Percentiles rank a stretch among this genome's conserved stretches.
Conservation (phyloP, 1,139 yeast species). For the Sugiyamaella japonica region DNA sequence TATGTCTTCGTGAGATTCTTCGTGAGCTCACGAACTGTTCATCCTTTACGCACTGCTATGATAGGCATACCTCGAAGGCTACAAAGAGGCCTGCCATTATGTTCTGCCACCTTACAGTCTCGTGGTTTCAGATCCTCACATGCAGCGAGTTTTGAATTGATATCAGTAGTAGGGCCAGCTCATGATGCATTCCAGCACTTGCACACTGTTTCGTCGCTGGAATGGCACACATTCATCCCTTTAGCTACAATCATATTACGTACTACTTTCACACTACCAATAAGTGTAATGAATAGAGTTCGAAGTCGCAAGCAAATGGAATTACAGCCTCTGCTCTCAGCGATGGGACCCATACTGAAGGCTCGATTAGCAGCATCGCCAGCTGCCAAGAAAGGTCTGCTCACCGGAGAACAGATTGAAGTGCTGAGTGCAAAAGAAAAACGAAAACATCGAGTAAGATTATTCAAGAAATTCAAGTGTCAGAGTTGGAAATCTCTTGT, state of each 20-base stretch:
- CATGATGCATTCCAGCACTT: slow-evolving; percentile 31
- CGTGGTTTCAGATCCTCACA: slow-evolving; percentile 22
- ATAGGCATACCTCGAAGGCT: neutral
- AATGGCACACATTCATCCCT: slow-evolving; percentile 87
- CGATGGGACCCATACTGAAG: slow-evolving; percentile 73
- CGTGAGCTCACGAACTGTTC: too few relatives aligned
- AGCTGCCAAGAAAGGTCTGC: slow-evolving; percentile 45
- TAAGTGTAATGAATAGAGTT: slow-evolving; percentile 69
- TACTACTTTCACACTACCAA: slow-evolving; percentile 68
- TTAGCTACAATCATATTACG: slow-evolving; percentile 66
- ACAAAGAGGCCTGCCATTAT: neutral
- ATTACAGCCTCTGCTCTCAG: slow-evolving; percentile 59
- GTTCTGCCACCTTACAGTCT: neutral
- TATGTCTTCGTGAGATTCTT: too few relatives aligned
- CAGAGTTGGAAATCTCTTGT: slow-evolving; percentile 78
- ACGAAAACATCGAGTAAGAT: slow-evolving; percentile 64
- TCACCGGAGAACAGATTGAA: slow-evolving; percentile 75
- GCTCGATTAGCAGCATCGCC: slow-evolving; percentile 57
- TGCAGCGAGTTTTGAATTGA: slow-evolving; percentile 18
- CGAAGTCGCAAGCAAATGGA: slow-evolving; percentile 70
- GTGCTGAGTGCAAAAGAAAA: slow-evolving; percentile 75
- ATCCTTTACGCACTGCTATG: neutral
- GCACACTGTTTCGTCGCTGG: slow-evolving; percentile 53
- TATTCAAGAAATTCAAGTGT: slow-evolving; percentile 65
- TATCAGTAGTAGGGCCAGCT: slow-evolving; percentile 29